Base-by-base conservation (phyloP, 2,329 filamentous ascomycete genomes). In the Ophiostoma sp. region DNA sequence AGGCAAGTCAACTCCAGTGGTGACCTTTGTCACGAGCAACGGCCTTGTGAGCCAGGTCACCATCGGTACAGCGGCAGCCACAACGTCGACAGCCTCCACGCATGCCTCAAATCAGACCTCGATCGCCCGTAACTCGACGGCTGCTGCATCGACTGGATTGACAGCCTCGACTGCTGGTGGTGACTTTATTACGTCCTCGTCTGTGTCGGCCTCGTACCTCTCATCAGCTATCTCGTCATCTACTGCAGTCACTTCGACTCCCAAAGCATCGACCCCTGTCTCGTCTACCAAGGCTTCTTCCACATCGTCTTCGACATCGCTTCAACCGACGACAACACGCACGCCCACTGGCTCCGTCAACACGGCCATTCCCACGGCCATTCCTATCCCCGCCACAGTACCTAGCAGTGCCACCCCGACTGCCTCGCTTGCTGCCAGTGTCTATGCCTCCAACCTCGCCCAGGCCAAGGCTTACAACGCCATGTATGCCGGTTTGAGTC, bases 401-500 rank as follows among this genome's bases (percentile, higher is more conserved):
- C 38, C 62, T 2, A 18, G 14, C 16, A 27, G 12, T 60, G 4
- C 63, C 11, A 45, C 42, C 9, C 0, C 44, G 4, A 79, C 81
- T 0, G 74, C 77, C 3, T 79, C 78, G 1, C 78, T 84, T 3
- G 74, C 80, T 0, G 73, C 82, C 0, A 75, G 77, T 7, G 75
- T 77, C 3, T 81, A 82, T 66, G 78, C 79, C 2, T 75, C 75
- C 67, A 84, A 85, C 71, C 77, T 86, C 27, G 77, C 77, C 9
- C 72, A 77, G 47, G 82, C 83, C 9, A 75, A 77, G 55, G 69
- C 75, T 3, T 80, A 83, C 72, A 87, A 88, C 74, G 71, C 76
- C 9, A 70, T 82, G 38, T 85, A 83, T 70, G 77, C 78, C 40
- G 74, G 72, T 1, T 75, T 84, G 45, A 81, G 79, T 0, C 76